Base-by-base conservation (phyloP, 352 stramenopile genomes). In the Pythium aristosporum region DNA sequence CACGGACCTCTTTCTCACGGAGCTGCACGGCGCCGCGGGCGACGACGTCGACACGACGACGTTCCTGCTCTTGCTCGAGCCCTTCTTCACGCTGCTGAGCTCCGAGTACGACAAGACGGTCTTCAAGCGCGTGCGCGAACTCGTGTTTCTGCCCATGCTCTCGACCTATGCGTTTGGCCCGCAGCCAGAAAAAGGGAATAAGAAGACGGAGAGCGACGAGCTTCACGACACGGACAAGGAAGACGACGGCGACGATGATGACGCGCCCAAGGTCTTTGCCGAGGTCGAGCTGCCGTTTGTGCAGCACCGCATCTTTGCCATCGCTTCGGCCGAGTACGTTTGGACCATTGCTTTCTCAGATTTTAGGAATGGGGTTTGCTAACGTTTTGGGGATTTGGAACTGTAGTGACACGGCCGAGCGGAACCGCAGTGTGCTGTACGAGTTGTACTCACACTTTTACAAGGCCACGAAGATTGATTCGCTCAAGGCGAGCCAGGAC, bases 101-200 rank as follows among this genome's bases (percentile, higher is more conserved):
- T 82, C 71, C 34, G 82, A 94, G 57, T 88, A 91, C 69, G 84
- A 94, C 69, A 87, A 87, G 71, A 80, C 74, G 21, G 75, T 94
- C 25, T 87, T 89, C 69, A 92, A 92, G 70, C 86, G 86, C 61
- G 77, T 92, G 41, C 73, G 76, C 23, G 84, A 92, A 57, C 67
- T 91, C 47, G 78, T 94, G 54, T 92, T 94, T 56, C 58, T 75
- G 36, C 79, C 79, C 5, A 76, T 94, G 77, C 65, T 93, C 58
- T 73, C 52, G 28, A 72, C 79, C 43, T 94, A 79, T 64, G 80
- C 86, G 68, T 92, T 92, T 56, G 80, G 78, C n/a, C 36, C 61
- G 30, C 75, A 89, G 34, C 59, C 72, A 39, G 77, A 79, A 47
- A 65, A 75, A 25, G 36, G 23, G 52, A 74, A 83, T 20, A 65